A percentile compares a stretch with the other conserved stretches of the same genome.
phyloP scores from a whole-genome alignment of 1,284 basidiomycete species.

The Cutaneotrichosporon cavernicola region DNA sequence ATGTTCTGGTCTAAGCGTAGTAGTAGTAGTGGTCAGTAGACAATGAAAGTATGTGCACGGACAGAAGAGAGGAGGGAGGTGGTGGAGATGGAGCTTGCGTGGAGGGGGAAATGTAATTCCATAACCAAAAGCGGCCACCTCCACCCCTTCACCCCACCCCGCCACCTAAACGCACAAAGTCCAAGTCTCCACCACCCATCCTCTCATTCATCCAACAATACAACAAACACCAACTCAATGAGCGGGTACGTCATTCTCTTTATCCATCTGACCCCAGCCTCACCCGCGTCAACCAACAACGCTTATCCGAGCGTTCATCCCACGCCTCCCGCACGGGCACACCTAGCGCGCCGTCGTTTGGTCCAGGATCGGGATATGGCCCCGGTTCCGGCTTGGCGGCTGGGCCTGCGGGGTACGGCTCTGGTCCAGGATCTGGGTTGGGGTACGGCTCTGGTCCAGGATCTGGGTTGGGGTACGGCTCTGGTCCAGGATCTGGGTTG shows the following conservation, averaged over 20 bases:
- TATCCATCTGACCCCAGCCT: constrained; percentile 11
- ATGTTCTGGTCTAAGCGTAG: constrained; percentile 11
- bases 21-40: neutral
- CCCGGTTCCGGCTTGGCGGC: constrained; percentile 9
- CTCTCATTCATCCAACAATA: neutral
- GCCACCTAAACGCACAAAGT: no score
- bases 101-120: no score
- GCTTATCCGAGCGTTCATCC: neutral
- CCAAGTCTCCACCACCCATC: neutral
- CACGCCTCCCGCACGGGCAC: neutral
- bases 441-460: no score
- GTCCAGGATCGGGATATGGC: constrained; percentile 9
- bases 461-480: no score
- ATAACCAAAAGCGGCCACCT: neutral
- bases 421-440: no score
- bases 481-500: constrained; percentile 1
- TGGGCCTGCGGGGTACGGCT: constrained; percentile 4
- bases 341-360: neutral
- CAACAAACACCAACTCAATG: neutral
- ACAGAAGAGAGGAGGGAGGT: no score
- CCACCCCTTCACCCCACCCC: neutral
- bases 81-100: no score
- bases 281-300: constrained; percentile 22
- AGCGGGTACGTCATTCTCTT: neutral
- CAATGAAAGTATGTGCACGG: neutral